A percentile compares a stretch with the other conserved stretches of the same genome.
These are phyloP conservation scores for Citropsis articulata DNA, from an alignment of 345 rosid genomes.

Conservation along the genomic window DNA sequence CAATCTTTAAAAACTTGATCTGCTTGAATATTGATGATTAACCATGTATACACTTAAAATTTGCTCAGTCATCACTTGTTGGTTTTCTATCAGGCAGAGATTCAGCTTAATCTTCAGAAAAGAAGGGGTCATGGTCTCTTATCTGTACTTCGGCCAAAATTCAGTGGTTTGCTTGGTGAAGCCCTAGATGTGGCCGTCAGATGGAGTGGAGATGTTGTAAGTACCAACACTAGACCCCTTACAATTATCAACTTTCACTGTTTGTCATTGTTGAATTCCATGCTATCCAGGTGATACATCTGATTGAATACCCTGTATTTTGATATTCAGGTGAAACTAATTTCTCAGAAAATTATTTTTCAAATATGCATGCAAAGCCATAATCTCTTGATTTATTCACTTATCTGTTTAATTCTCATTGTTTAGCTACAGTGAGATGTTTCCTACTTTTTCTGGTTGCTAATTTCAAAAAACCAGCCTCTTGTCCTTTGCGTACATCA, in stretches of 20 bases:
- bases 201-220: conserved; percentile 99
- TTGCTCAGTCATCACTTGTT: conserved; percentile 11
- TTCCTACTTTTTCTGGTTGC: neutral
- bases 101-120: conserved; percentile 94
- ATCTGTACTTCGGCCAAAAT: conserved; percentile 88
- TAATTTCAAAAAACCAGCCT: neutral
- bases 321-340: neutral
- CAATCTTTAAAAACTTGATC: neutral
- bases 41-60: conserved; percentile 1
- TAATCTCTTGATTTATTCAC: neutral
- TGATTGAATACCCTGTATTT: neutral
- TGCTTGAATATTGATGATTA: conserved; percentile 11
- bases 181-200: conserved; percentile 90
- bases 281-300: neutral
- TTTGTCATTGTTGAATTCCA: neutral
- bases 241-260: neutral
- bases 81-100: conserved; percentile 71
- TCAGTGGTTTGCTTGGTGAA: conserved; percentile 96
- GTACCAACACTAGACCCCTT: conserved; percentile 28
- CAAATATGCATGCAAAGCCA: neutral
- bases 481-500: neutral
- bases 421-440: neutral
- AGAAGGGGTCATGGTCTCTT: conserved; percentile 91
- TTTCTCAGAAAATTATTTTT: neutral
- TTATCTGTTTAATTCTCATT: neutral